phyloP scores from a whole-genome alignment of 768 basidiomycete genomes.

The Pulveroboletus sp. region DNA sequence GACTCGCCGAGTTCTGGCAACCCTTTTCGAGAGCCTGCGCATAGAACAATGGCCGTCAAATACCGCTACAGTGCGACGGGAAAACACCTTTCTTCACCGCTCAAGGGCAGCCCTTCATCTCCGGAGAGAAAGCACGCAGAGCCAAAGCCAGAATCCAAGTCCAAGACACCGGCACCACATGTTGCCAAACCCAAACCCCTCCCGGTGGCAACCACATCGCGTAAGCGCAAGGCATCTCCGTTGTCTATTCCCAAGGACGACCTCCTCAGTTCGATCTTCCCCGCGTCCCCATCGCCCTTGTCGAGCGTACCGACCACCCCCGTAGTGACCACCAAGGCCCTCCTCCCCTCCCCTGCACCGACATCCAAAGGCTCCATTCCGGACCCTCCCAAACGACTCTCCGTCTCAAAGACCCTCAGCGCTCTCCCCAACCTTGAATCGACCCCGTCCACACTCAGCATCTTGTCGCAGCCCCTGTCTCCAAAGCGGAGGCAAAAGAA shows the following conservation, averaged over 20 bases:
- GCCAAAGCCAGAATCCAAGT: constrained; percentile 2
- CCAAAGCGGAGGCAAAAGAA: constrained; percentile 20
- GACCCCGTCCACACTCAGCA: constrained; percentile 8
- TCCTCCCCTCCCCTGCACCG: constrained; percentile 15
- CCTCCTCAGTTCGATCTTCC: constrained; percentile 3
- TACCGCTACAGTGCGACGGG: constrained; percentile 32
- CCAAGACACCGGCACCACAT: constrained; percentile 11
- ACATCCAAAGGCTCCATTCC: background rate
- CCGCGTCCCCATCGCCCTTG: constrained; percentile 24
- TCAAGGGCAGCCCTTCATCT: constrained; percentile 31
- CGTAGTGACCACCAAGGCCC: constrained; percentile 11
- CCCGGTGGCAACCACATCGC: constrained; percentile 16
- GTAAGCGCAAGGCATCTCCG: constrained; percentile 28
- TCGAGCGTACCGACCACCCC: constrained; percentile 23
- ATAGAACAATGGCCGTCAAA: constrained; percentile 27
- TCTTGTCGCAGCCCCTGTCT: constrained; percentile 21
- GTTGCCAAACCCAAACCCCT: constrained; percentile 7
- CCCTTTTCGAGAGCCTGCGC: constrained; percentile 25
- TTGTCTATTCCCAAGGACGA: constrained; percentile 10
- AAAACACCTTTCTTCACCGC: constrained; percentile 32
- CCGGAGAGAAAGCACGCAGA: constrained; percentile 21
- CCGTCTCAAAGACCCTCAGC: constrained; percentile 11
- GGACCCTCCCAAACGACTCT: constrained; percentile 4
- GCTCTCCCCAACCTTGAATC: constrained; percentile 8
- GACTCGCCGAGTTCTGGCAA: constrained; percentile 17